These are phyloP conservation scores for Fraxinus anomala DNA, from an alignment of 257 asterid species.

Conservation along the genomic window DNA sequence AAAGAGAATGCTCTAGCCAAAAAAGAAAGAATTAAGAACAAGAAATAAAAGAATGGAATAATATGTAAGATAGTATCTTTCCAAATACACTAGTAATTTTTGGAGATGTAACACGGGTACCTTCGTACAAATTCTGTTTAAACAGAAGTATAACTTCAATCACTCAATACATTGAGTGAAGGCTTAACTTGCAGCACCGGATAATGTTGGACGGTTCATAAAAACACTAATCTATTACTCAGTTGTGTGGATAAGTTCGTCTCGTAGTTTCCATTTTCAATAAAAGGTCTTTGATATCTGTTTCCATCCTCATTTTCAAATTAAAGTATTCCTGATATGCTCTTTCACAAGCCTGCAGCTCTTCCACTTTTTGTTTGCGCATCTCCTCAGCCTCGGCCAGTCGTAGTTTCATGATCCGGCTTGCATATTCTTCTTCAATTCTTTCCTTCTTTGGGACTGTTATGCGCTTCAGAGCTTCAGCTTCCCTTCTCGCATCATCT, in stretches of 20 bases:
- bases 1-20: not conserved
- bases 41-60: not conserved
- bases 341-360: conserved; percentile 69
- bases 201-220: not conserved
- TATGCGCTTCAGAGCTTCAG: conserved; percentile 79
- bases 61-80: not conserved
- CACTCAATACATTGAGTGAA: conserved; percentile 15
- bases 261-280: conserved; percentile 88
- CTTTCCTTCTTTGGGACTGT: conserved; percentile 61
- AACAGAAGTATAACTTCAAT: conserved; percentile 35
- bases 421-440: conserved; percentile 74
- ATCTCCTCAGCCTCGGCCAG: conserved; percentile 88
- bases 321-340: conserved; percentile 73
- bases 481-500: conserved; percentile 87
- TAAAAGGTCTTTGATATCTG: conserved; percentile 80
- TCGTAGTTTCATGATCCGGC: conserved; percentile 64
- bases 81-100: conserved; percentile 19
- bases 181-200: conserved; percentile 14
- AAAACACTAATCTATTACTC: conserved; percentile 17
- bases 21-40: not conserved
- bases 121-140: conserved; percentile 55
- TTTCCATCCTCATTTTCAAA: conserved; percentile 92
- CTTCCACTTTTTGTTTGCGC: conserved; percentile 83
- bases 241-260: conserved; percentile 62
- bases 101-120: conserved; percentile 30